Base-by-base conservation (phyloP, 495 filamentous ascomycete genomes). In the Hypoxylon fuscum region DNA sequence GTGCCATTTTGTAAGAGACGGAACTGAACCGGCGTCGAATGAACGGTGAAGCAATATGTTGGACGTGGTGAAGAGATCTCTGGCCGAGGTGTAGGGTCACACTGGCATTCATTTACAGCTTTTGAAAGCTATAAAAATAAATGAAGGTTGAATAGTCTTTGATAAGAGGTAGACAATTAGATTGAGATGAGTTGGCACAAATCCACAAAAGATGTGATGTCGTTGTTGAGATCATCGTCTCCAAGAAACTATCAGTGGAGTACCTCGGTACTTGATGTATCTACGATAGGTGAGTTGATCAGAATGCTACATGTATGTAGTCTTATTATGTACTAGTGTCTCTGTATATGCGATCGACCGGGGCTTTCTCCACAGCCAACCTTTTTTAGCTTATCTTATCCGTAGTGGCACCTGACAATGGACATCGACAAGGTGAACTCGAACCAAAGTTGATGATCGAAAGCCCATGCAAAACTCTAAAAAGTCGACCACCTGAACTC, bases 1-100 rank as follows among this genome's bases (percentile, higher is more conserved):
- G 81, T 38, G 85, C 79, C 86, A 90, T 89, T 50, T 66, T 73
- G 52, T 59, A 15, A 27, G 72, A 15, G 12, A 71, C 38, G 22
- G 64, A 60, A 37, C 54, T 63, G 63, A 69, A 71, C 8, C 9
- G 17, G 32, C 32, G 46, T 5, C n/a, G 45, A 3, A 14, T 34
- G n/a, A 31, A 15, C 9, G 37, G 35, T 15, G 41, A 47, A 42
- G 60, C 14, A 14, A 38, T n/a, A 23, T 5, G 37, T 54, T 22
- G 54, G 58, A 58, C 1, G 38, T 18, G 57, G 25, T 31, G 41
- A n/a, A 53, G 32, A 10, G 48, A 49, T 42, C 15, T 43, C 34
- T 17, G 40, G 12, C 42, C 8, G 40, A 53, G 11, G 25, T 46
- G 40, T 27, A 44, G 25, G 5, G 15, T 12, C 29, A 35, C 5